These are phyloP conservation scores for Corchorus capsularis DNA, from an alignment of 345 rosid genomes.

Conservation along the genomic window DNA sequence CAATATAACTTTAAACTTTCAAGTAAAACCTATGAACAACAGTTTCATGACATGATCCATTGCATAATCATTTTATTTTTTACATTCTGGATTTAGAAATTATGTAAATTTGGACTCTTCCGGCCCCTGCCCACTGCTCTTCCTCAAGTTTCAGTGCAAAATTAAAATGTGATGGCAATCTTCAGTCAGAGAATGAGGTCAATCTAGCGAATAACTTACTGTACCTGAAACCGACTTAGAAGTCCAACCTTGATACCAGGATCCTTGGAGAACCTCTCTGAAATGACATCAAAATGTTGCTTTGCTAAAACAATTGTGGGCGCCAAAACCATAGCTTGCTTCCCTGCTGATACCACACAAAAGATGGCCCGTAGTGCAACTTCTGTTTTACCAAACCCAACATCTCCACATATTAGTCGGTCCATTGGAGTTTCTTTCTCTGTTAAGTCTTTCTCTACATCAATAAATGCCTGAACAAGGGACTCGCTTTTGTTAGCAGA, in stretches of 20 bases:
- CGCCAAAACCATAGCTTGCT: slow-evolving; percentile 96
- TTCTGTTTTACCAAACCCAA: slow-evolving; percentile 98
- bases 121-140: neutral
- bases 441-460: slow-evolving; percentile 89
- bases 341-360: slow-evolving; percentile 83
- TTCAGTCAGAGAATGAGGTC: slow-evolving; percentile 16
- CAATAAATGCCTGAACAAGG: slow-evolving; percentile 78
- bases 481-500: slow-evolving; percentile 29
- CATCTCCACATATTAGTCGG: slow-evolving; percentile 92
- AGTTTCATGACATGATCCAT: neutral
- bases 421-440: slow-evolving; percentile 97
- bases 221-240: slow-evolving; percentile 94
- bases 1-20: neutral
- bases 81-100: slow-evolving; percentile 4
- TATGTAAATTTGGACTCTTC: neutral
- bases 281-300: slow-evolving; percentile 89
- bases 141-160: neutral
- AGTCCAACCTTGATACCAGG: slow-evolving; percentile 73
- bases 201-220: slow-evolving; percentile 17
- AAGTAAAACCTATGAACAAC: neutral
- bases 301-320: slow-evolving; percentile 94
- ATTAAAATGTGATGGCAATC: slow-evolving; percentile 1
- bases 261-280: slow-evolving; percentile 70
- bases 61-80: neutral
- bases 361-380: slow-evolving; percentile 93